phyloP scores from a whole-genome alignment of 768 basidiomycete species.

The Postia placenta region DNA sequence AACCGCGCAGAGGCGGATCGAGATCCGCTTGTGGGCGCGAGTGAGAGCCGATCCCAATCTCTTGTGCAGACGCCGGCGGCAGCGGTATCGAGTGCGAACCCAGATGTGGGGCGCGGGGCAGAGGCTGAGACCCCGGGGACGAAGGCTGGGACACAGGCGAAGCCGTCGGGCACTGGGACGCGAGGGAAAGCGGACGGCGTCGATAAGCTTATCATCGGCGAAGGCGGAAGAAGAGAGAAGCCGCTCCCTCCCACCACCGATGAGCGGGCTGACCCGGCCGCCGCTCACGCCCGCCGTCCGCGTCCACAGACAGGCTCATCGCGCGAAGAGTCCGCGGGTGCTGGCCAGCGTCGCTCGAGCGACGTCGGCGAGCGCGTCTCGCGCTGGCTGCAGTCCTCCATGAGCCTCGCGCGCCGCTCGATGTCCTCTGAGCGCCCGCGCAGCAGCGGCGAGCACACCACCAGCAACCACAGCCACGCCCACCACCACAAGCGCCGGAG shows the following conservation, averaged over 20 bases:
- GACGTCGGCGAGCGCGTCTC: slow-evolving; percentile 10
- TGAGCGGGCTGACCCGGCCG: background rate
- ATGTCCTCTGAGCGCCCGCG: background rate
- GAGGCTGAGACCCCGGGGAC: background rate
- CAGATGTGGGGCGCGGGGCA: background rate
- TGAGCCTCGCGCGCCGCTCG: background rate
- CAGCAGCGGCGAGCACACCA: background rate
- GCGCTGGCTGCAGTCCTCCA: slow-evolving; percentile 10
- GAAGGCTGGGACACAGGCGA: background rate
- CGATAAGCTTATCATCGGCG: background rate
- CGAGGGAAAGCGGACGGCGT: too few relatives aligned
- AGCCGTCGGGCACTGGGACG: background rate
- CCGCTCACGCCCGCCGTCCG: background rate
- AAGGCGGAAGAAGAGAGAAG: background rate
- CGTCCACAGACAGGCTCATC: too few relatives aligned
- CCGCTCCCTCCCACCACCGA: background rate
- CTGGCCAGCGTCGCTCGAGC: slow-evolving; percentile 7
- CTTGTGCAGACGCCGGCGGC: background rate
- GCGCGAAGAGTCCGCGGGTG: background rate
- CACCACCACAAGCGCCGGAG: background rate
- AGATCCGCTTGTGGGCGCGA: background rate
- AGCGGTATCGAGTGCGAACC: background rate
- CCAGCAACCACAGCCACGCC: too few relatives aligned
- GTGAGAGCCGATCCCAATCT: background rate
- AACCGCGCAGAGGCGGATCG: slow-evolving; percentile 1